A percentile compares a stretch with the other conserved stretches of the same genome.
Evolutionary conservation across 192 early-diverging fungal genomes (phyloP).

Genomic region (Backusella tuberculispora): DNA sequence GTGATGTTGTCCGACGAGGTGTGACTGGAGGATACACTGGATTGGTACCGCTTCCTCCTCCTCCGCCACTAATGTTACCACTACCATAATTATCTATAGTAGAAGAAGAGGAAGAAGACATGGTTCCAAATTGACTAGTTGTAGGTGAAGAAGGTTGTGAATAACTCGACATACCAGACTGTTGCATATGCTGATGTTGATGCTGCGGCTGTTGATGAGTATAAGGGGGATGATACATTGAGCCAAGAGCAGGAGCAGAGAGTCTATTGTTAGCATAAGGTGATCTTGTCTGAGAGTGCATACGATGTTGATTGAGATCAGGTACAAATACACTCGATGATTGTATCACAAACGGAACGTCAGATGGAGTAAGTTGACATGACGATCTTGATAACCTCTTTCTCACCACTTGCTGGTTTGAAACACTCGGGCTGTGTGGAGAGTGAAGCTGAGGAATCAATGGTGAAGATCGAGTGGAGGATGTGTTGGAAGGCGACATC

Average conservation of each 20-base stretch:
- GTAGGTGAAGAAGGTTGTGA: constrained; percentile 33
- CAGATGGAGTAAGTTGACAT: not conserved
- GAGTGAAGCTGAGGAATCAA: constrained; percentile 10
- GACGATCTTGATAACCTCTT: constrained; percentile 11
- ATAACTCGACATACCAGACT: constrained; percentile 10
- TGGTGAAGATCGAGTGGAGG: constrained; percentile 21
- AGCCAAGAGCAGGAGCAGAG: constrained; percentile 22
- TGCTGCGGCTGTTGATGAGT: not conserved
- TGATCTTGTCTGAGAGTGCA: not conserved
- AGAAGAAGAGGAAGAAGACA: not conserved
- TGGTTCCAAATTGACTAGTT: not conserved
- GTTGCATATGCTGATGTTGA: constrained; percentile 5
- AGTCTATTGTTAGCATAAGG: constrained; percentile 26
- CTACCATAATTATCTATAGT: not conserved
- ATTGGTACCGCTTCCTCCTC: not conserved
- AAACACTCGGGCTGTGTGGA: constrained; percentile 1
- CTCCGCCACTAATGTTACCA: not conserved
- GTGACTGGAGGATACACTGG: not conserved
- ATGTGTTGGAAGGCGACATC: constrained; percentile 14
- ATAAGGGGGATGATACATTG: constrained; percentile 2
- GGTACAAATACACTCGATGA: constrained; percentile 16
- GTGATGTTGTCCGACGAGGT: constrained; percentile 7
- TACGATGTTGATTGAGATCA: constrained; percentile 9
- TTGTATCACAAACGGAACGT: not conserved
- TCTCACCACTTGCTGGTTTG: not conserved